A percentile compares a stretch with the other conserved stretches of the same genome.
These are phyloP conservation scores for Aristolochia californica DNA, from an alignment of 164 flowering plant species.

Conservation along the genomic window DNA sequence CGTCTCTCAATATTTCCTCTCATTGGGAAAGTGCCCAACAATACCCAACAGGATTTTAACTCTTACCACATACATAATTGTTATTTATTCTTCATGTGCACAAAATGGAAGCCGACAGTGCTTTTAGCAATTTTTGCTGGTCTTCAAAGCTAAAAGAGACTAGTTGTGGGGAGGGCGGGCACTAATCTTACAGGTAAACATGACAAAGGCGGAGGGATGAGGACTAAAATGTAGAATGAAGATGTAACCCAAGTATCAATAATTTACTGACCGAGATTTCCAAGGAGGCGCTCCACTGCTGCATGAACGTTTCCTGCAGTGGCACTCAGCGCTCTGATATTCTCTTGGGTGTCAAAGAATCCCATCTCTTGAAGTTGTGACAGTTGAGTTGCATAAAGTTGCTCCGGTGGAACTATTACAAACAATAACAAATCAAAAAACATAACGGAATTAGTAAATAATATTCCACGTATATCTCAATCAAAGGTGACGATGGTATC, in stretches of 20 bases:
- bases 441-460: background rate
- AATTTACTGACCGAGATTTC: constrained; percentile 50
- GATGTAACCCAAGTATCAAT: background rate
- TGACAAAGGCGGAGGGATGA: no score
- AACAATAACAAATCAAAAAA: constrained; percentile 1
- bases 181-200: constrained; percentile 23
- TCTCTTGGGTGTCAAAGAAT: constrained; percentile 86
- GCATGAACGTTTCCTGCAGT: constrained; percentile 94
- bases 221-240: constrained; percentile 6
- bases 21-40: background rate
- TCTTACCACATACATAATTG: background rate
- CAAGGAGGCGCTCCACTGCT: constrained; percentile 92
- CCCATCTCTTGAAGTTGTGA: constrained; percentile 98
- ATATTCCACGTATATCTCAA: no score
- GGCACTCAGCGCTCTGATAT: constrained; percentile 75
- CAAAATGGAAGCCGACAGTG: no score
- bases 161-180: background rate
- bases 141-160: no score
- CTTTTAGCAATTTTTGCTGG: no score
- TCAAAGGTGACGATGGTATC: background rate
- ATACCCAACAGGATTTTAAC: background rate
- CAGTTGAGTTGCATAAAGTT: constrained; percentile 84
- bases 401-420: constrained; percentile 76
- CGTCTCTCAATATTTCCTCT: no score
- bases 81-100: background rate